Percentiles rank a stretch among this genome's conserved stretches.
These are phyloP conservation scores for Catunica adiposa DNA, from an alignment of 2,329 filamentous ascomycete genomes.

Conservation along the genomic window DNA sequence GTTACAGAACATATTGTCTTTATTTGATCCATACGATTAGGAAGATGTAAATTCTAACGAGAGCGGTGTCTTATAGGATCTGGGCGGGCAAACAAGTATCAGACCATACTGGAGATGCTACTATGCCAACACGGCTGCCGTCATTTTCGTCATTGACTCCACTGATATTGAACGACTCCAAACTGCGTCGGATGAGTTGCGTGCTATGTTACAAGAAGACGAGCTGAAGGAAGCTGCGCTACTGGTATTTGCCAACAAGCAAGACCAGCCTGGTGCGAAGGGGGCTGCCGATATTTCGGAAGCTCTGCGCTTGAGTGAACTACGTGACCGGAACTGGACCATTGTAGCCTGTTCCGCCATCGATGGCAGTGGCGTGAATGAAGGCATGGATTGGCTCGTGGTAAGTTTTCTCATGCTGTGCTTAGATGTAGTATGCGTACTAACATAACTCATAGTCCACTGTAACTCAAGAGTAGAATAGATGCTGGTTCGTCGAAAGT, in stretches of 20 bases:
- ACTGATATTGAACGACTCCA: slow-evolving; percentile 92
- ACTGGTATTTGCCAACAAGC: slow-evolving; percentile 96
- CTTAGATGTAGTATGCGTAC: background rate
- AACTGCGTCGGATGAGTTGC: slow-evolving; percentile 81
- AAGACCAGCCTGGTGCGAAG: slow-evolving; percentile 93
- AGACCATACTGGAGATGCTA: slow-evolving; percentile 98
- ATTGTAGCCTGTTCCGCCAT: slow-evolving; percentile 96
- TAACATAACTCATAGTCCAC: background rate
- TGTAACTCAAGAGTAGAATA: slow-evolving; percentile 4
- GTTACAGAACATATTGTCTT: no score
- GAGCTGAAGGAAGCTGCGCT: slow-evolving; percentile 85
- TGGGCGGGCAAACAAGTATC: slow-evolving; percentile 96
- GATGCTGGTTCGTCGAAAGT: slow-evolving; percentile 4
- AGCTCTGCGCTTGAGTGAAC: slow-evolving; percentile 71
- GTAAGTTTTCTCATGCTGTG: slow-evolving; percentile 32
- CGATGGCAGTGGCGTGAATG: slow-evolving; percentile 81
- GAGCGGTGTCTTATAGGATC: slow-evolving; percentile 39
- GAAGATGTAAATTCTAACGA: slow-evolving; percentile 14
- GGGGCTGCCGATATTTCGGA: slow-evolving; percentile 94
- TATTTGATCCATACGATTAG: background rate
- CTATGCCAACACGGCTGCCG: slow-evolving; percentile 94
- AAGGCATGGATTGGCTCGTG: slow-evolving; percentile 99
- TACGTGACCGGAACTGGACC: slow-evolving; percentile 96
- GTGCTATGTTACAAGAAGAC: slow-evolving; percentile 92
- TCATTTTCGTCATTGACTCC: slow-evolving; percentile 96